A percentile compares a stretch with the other conserved stretches of the same genome.
phyloP scores from a whole-genome alignment of 2,329 filamentous ascomycete genomes.

The Aspergillus pseudotamarii region DNA sequence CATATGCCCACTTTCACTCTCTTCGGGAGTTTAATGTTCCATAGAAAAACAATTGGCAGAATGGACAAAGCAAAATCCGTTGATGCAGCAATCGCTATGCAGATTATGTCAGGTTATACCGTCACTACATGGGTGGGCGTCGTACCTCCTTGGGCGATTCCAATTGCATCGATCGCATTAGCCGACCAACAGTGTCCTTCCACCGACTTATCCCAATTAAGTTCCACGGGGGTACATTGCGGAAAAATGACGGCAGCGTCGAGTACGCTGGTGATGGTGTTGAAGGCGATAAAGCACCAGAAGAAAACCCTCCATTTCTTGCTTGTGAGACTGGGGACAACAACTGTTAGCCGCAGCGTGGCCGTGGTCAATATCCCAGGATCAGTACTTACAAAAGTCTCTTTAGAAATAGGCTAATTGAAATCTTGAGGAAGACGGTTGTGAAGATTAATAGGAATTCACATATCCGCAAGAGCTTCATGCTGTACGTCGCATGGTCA shows the following conservation, averaged over 20 bases:
- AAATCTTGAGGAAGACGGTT: constrained; percentile 21
- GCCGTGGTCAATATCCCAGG: too few species aligned
- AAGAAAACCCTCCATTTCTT: constrained; percentile 17
- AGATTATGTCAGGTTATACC: not conserved
- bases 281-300: constrained; percentile 22
- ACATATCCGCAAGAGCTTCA: constrained; percentile 19
- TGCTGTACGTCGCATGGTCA: constrained; percentile 2
- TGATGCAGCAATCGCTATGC: constrained; percentile 1
- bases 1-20: constrained; percentile 8
- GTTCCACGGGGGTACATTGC: constrained; percentile 9
- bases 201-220: constrained; percentile 4
- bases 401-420: constrained; percentile 20
- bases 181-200: constrained; percentile 5
- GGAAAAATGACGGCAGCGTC: constrained; percentile 13
- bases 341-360: not conserved
- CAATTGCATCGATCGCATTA: constrained; percentile 1
- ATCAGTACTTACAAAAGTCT: constrained; percentile 16
- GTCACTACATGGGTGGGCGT: not conserved
- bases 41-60: constrained; percentile 5
- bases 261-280: constrained; percentile 16
- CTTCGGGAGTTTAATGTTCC: constrained; percentile 8
- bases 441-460: constrained; percentile 19
- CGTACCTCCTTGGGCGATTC: constrained; percentile 7
- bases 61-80: constrained; percentile 7
- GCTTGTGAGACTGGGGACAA: constrained; percentile 8